Conservation (phyloP, 108 stramenopile species). For the Mediolabrus comicus region DNA sequence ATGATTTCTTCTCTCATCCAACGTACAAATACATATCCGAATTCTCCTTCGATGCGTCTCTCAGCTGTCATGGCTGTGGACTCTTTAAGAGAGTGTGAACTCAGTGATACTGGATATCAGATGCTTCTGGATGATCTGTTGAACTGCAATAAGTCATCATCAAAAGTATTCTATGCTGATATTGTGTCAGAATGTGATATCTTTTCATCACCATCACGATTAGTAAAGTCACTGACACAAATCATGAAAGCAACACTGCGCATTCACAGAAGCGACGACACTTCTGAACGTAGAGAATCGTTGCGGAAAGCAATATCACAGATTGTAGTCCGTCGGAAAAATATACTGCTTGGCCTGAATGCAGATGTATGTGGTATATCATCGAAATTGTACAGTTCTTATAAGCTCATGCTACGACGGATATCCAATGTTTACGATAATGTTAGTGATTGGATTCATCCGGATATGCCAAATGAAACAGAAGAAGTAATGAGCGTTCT, state of each 20-base stretch:
- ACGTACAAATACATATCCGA: neutral
- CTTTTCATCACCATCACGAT: slow-evolving; percentile 8
- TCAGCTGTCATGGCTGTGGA: slow-evolving; percentile 15
- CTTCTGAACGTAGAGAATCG: neutral
- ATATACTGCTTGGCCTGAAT: slow-evolving; percentile 14
- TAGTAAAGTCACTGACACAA: slow-evolving; percentile 6
- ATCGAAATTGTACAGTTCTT: neutral
- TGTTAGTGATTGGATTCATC: slow-evolving; percentile 19
- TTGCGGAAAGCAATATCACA: slow-evolving; percentile 22
- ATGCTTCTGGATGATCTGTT: slow-evolving; percentile 8
- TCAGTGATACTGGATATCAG: slow-evolving; percentile 4
- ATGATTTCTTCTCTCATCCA: slow-evolving; percentile 6
- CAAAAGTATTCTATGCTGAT: slow-evolving; percentile 24
- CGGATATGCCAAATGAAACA: neutral
- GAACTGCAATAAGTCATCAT: neutral
- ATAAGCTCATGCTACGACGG: neutral
- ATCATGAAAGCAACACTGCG: slow-evolving; percentile 26
- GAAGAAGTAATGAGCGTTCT: slow-evolving; percentile 16
- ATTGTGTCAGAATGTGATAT: slow-evolving; percentile 36
- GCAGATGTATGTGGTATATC: neutral
- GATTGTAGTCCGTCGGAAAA: slow-evolving; percentile 31
- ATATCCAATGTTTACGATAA: slow-evolving; percentile 24
- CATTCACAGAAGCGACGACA: neutral
- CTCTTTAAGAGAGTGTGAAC: slow-evolving; percentile 5
- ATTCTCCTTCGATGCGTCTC: slow-evolving; percentile 23